These are phyloP conservation scores for Nemania sp. DNA, from an alignment of 2,329 filamentous ascomycete species.

Conservation along the genomic window DNA sequence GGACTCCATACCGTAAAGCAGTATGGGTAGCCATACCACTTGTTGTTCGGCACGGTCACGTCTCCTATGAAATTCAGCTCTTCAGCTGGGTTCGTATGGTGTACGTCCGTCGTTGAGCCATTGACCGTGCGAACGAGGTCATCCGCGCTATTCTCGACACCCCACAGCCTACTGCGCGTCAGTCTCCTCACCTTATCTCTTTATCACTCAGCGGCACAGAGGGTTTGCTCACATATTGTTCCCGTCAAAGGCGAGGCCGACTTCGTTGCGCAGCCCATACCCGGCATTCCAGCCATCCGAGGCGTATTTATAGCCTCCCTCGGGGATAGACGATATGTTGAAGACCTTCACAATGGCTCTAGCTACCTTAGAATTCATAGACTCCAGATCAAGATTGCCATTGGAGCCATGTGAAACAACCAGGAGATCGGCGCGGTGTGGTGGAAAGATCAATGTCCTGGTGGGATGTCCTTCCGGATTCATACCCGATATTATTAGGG, in stretches of 20 bases:
- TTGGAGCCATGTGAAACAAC: constrained; percentile 60
- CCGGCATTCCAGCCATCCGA: constrained; percentile 44
- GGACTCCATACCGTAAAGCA: constrained; percentile 46
- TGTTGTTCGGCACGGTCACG: constrained; percentile 50
- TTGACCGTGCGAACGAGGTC: constrained; percentile 54
- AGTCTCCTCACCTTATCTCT: background rate
- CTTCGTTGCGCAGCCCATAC: constrained; percentile 67
- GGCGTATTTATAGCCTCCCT: constrained; percentile 45
- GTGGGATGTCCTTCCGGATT: constrained; percentile 55
- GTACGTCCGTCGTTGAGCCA: constrained; percentile 48
- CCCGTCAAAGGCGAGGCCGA: constrained; percentile 49
- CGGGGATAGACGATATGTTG: constrained; percentile 30
- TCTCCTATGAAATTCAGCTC: constrained; percentile 67
- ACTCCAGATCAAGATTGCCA: constrained; percentile 56
- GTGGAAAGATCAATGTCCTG: constrained; percentile 58
- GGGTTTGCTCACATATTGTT: constrained; percentile 50
- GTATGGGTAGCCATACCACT: constrained; percentile 65
- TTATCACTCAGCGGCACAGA: background rate
- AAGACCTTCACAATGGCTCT: constrained; percentile 60
- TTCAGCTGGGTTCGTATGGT: constrained; percentile 65
- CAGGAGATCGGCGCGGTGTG: constrained; percentile 52
- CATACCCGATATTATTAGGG: constrained; percentile 58
- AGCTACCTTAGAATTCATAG: constrained; percentile 50
- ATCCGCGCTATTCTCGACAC: constrained; percentile 67
- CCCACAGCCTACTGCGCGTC: constrained; percentile 41